Percentiles rank a stretch among this genome's conserved stretches.
Evolutionary conservation across 495 filamentous ascomycete species (phyloP).

Genomic region (Oidiodendron maius): DNA sequence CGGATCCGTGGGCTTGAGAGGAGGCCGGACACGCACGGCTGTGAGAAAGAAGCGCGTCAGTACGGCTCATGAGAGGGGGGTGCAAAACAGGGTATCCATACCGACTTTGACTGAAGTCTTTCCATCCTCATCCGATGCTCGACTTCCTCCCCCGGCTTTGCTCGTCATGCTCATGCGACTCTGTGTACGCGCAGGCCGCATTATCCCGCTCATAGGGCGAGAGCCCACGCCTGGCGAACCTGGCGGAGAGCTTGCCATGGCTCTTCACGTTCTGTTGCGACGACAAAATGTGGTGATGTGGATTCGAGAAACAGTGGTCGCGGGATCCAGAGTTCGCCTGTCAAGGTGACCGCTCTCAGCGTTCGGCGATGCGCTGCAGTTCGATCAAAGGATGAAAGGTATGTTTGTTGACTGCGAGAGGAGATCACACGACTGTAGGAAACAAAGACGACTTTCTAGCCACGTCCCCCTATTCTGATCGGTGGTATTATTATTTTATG

Average conservation of each 20-base stretch:
- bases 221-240: slow-evolving; percentile 40
- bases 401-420: no score
- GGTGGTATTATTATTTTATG: no score
- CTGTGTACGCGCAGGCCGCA: slow-evolving; percentile 70
- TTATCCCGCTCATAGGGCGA: slow-evolving; percentile 82
- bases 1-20: slow-evolving; percentile 76
- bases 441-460: no score
- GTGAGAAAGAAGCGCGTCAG: neutral
- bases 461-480: no score
- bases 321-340: neutral
- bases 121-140: slow-evolving; percentile 87
- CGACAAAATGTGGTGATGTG: neutral
- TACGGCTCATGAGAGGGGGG: neutral
- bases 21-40: slow-evolving; percentile 87
- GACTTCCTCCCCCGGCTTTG: slow-evolving; percentile 71
- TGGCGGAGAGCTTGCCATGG: slow-evolving; percentile 53
- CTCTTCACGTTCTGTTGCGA: slow-evolving; percentile 16
- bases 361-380: neutral
- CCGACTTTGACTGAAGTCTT: slow-evolving; percentile 99
- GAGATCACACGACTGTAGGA: no score
- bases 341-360: neutral
- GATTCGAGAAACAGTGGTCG: neutral
- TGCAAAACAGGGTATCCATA: slow-evolving; percentile 46
- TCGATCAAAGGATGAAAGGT: no score
- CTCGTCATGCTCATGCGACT: slow-evolving; percentile 89